Base-by-base conservation (phyloP, 352 stramenopile species). In the Pythium brassicae region DNA sequence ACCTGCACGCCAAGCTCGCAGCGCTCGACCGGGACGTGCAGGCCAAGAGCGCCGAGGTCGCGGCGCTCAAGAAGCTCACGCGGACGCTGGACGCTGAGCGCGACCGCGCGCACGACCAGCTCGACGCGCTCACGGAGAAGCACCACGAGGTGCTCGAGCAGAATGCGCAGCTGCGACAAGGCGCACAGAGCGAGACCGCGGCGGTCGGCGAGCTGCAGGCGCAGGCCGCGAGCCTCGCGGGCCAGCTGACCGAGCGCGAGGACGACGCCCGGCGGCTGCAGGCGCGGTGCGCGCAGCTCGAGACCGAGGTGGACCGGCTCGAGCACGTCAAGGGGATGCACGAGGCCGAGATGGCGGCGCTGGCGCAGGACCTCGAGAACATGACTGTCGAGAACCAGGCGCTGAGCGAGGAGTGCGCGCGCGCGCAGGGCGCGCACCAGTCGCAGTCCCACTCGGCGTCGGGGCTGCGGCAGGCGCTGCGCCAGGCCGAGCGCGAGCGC, bases 331-430 rank as follows among this genome's bases (percentile, higher is more conserved):
- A 89, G 50, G 79, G 73, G 3, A 80, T 92, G 70, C 70, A 75
- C 55, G 78, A 77, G 40, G 79, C 70, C 0, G 84, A 94, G 53
- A 57, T 85, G 35, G 60, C 69, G 3, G 84, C 84, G 29, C 70
- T 94, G 1, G 62, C 71, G 11, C 82, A 92, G 62, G 84, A 94
- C 53, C 62, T 94, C 35, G 82, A 94, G 51, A 92, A 94, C 57
- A 94, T 94, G 84, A 94, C 82, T 11, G 67, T 92, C 22, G 84
- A 94, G 42, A 94, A 94, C 49, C 84, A 94, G 53, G 78, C 77
- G 25, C 70, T 94, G n/a, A 89, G 76, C 48, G 82, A 92, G 60
- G 84, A 94, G 39, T 92, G 82, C 49, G 76, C 67, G 7, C 69
- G 78, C 0, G 57, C 92, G 19, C 80, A 92, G 67, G 73, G 66